Conservation (phyloP, 495 filamentous ascomycete genomes). For the Neurospora sp. region DNA sequence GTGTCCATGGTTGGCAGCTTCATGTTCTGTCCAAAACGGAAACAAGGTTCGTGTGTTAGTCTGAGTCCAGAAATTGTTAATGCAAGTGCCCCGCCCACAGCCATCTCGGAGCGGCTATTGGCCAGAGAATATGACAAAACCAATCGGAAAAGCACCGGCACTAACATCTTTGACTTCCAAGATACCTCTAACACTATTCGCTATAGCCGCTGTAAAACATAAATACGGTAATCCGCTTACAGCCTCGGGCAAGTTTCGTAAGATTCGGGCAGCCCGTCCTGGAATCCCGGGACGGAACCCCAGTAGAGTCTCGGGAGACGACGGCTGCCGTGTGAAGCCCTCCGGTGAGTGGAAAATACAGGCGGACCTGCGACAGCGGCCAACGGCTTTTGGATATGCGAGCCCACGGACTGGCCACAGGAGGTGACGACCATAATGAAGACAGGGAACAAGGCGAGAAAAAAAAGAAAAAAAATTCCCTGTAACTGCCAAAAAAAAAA, state of each 20-base stretch:
- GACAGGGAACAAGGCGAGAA: background rate
- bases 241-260: background rate
- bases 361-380: background rate
- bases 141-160: background rate
- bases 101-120: background rate
- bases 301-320: background rate
- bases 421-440: background rate
- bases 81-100: background rate
- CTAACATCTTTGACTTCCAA: background rate
- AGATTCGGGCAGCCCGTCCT: background rate
- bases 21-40: background rate
- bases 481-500: background rate
- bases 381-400: background rate
- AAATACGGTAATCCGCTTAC: background rate
- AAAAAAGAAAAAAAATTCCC: background rate
- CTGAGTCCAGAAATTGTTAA: background rate
- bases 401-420: background rate
- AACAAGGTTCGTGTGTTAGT: background rate
- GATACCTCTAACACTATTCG: background rate
- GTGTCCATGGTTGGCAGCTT: background rate
- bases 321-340: background rate
- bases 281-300: background rate
- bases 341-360: background rate
- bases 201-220: background rate
- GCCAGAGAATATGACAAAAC: background rate